Conservation (phyloP, 1,139 yeast species). For the Torulaspora globosa region DNA sequence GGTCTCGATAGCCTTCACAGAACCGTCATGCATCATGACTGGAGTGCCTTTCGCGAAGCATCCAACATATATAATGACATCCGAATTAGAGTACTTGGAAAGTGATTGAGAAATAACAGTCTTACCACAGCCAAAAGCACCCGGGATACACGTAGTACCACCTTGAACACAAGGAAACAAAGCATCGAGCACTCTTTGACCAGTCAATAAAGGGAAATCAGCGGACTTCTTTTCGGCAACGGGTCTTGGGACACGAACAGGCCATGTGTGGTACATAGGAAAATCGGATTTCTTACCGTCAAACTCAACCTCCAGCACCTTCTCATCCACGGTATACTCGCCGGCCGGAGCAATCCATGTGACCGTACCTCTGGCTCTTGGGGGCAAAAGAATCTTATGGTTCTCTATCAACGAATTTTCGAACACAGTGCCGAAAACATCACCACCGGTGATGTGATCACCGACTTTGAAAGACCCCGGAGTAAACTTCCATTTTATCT, state of each 20-base stretch:
- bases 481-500: conserved; percentile 75
- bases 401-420: conserved; percentile 90
- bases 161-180: conserved; percentile 99
- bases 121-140: conserved; percentile 99
- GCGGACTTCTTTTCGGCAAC: conserved; percentile 91
- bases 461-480: conserved; percentile 82
- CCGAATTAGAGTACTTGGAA: conserved; percentile 96
- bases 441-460: conserved; percentile 98
- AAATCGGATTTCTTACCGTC: conserved; percentile 78
- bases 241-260: conserved; percentile 98
- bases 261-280: conserved; percentile 99
- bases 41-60: conserved; percentile 45
- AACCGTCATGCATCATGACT: conserved; percentile 45
- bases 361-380: conserved; percentile 97
- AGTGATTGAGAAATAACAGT: conserved; percentile 97
- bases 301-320: conserved; percentile 87
- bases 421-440: conserved; percentile 86
- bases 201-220: conserved; percentile 91
- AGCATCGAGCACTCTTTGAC: conserved; percentile 97
- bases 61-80: conserved; percentile 90
- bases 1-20: conserved; percentile 37
- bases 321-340: conserved; percentile 83
- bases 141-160: conserved; percentile 99
- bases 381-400: conserved; percentile 92
- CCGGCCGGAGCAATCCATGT: conserved; percentile 87